phyloP scores from a whole-genome alignment of 768 basidiomycete species.

The Boletus pseudo-olivaceus region DNA sequence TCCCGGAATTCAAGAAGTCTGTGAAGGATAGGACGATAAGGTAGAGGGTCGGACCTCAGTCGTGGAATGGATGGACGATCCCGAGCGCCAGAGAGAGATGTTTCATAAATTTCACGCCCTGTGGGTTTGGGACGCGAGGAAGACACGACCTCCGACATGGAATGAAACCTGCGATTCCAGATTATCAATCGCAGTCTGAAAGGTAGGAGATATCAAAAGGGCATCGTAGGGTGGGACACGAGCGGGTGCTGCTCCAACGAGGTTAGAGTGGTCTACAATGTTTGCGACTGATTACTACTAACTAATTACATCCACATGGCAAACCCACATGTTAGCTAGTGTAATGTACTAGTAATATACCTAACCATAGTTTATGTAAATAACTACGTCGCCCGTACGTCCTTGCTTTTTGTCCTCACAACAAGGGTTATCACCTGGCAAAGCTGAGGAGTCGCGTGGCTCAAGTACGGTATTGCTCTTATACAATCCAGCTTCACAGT shows the following conservation, averaged over 20 bases:
- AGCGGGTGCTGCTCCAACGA: conserved; percentile 15
- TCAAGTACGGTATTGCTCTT: conserved; percentile 21
- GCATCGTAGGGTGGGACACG: conserved; percentile 24
- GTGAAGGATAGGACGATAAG: conserved; percentile 39
- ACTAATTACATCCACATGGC: conserved; percentile 22
- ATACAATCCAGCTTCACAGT: conserved; percentile 25
- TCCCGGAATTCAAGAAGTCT: conserved; percentile 62
- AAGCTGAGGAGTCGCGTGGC: conserved; percentile 7
- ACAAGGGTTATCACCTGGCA: conserved; percentile 5
- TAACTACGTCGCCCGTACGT: conserved; percentile 14
- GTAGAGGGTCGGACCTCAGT: conserved; percentile 51
- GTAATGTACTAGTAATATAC: conserved; percentile 1
- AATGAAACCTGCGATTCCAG: conserved; percentile 18
- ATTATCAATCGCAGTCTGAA: conserved; percentile 13
- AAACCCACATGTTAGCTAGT: conserved; percentile 5
- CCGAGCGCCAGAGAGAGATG: conserved; percentile 48
- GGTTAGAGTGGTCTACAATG: conserved; percentile 20
- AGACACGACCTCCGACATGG: conserved; percentile 26
- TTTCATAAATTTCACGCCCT: conserved; percentile 52
- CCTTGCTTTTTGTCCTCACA: conserved; percentile 10
- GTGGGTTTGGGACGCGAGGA: conserved; percentile 30
- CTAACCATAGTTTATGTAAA: conserved; percentile 30
- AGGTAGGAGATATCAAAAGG: conserved; percentile 20
- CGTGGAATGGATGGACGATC: conserved; percentile 56
- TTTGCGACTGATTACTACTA: conserved; percentile 33